These are phyloP conservation scores for Leucogyrophana mollusca DNA, from an alignment of 768 basidiomycete species.

Conservation along the genomic window DNA sequence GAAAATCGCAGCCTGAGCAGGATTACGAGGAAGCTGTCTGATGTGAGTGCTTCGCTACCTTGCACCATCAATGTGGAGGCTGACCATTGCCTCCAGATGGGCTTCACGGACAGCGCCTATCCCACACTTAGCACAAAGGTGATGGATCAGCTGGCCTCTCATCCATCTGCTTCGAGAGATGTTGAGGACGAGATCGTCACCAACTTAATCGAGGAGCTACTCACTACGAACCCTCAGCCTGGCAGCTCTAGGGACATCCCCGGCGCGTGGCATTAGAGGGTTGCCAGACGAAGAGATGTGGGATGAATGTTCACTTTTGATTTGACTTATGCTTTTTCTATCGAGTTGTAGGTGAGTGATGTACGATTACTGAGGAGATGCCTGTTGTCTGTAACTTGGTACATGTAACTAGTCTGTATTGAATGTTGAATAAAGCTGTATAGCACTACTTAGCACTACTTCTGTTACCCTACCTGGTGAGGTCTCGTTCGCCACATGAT, in stretches of 20 bases:
- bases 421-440: too few relatives aligned
- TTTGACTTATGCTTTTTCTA: background rate
- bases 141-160: slow-evolving; percentile 45
- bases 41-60: slow-evolving; percentile 43
- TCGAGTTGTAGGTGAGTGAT: slow-evolving; percentile 2
- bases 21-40: slow-evolving; percentile 58
- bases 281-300: background rate
- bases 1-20: slow-evolving; percentile 44
- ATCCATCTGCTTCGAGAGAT: slow-evolving; percentile 45
- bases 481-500: too few relatives aligned
- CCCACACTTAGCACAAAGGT: slow-evolving; percentile 53
- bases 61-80: slow-evolving; percentile 9
- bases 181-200: slow-evolving; percentile 67
- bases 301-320: background rate
- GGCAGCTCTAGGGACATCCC: slow-evolving; percentile 36
- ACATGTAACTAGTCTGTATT: too few relatives aligned
- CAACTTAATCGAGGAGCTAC: slow-evolving; percentile 56
- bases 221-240: slow-evolving; percentile 41
- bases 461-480: too few relatives aligned
- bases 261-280: slow-evolving; percentile 44
- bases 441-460: too few relatives aligned
- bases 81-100: slow-evolving; percentile 55
- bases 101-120: slow-evolving; percentile 60
- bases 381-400: too few relatives aligned
- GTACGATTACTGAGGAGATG: background rate